Conservation (phyloP, 352 stramenopile species). For the Phytophthora palmivora region DNA sequence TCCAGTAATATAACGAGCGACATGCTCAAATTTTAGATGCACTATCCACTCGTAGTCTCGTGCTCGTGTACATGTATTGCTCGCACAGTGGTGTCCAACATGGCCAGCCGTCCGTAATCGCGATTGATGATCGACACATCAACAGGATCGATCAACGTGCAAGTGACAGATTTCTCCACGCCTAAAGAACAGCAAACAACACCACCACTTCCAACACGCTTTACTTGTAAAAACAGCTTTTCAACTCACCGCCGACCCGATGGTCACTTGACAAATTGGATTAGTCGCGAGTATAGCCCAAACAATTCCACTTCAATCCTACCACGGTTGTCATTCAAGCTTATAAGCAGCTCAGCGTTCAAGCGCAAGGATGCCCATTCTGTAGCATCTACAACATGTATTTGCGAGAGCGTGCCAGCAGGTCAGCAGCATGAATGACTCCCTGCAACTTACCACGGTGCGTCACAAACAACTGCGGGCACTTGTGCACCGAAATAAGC, state of each 20-base stretch:
- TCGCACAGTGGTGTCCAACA: background rate
- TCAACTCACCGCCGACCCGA: background rate
- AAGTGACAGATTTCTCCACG: conserved; percentile 4
- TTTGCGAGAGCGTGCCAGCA: conserved; percentile 66
- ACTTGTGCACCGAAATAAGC: conserved; percentile 85
- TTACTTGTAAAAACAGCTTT: background rate
- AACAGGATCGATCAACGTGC: background rate
- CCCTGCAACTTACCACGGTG: conserved; percentile 74
- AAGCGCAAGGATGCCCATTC: conserved; percentile 15
- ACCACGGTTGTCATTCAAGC: conserved; percentile 29
- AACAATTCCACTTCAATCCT: background rate
- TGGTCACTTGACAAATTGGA: background rate
- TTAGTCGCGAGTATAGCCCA: background rate
- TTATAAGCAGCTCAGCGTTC: conserved; percentile 14
- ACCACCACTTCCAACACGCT: background rate
- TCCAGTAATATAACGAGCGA: conserved; percentile 28
- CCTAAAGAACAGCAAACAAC: conserved; percentile 4
- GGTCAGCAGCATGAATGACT: conserved; percentile 71
- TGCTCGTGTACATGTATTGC: background rate
- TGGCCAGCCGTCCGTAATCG: background rate
- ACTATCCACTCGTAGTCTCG: conserved; percentile 11
- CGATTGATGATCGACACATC: background rate
- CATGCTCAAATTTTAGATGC: conserved; percentile 25
- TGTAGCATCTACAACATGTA: conserved; percentile 53
- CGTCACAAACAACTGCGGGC: conserved; percentile 76